phyloP scores from a whole-genome alignment of 1,284 basidiomycete species.

The Tranzscheliella williamsii region DNA sequence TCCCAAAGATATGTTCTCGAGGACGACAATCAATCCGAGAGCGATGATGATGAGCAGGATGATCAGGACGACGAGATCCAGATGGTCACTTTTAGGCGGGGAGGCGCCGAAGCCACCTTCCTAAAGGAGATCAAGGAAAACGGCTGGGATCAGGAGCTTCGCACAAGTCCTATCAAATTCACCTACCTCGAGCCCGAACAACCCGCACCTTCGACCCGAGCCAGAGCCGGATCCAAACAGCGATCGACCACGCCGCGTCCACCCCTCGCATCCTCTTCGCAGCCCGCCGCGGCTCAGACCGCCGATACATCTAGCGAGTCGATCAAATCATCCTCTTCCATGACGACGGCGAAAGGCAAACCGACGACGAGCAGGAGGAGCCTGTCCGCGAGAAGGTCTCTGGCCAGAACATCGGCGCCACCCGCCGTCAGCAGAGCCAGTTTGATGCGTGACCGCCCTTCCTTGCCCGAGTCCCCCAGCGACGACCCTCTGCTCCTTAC shows the following conservation, averaged over 20 bases:
- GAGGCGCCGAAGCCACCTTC: constrained; percentile 33
- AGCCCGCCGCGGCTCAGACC: not conserved
- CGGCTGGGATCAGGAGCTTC: constrained; percentile 30
- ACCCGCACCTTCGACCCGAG: constrained; percentile 2
- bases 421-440: constrained; percentile 10
- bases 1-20: too few species aligned
- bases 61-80: constrained; percentile 26
- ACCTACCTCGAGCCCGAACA: constrained; percentile 24
- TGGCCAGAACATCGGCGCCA: constrained; percentile 3
- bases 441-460: constrained; percentile 20
- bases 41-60: constrained; percentile 12
- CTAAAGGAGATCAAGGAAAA: constrained; percentile 33
- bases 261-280: not conserved
- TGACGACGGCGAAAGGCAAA: not conserved
- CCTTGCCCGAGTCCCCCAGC: constrained; percentile 31
- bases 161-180: constrained; percentile 28
- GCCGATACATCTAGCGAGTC: not conserved
- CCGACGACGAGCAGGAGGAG: not conserved
- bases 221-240: constrained; percentile 9
- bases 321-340: constrained; percentile 3
- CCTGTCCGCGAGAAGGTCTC: not conserved
- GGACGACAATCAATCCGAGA: too few species aligned
- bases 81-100: constrained; percentile 22
- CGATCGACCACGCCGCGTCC: constrained; percentile 25
- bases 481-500: constrained; percentile 39